These are phyloP conservation scores for Hyaloraphidium curvatum DNA, from an alignment of 192 early-diverging fungal genomes.

Conservation along the genomic window DNA sequence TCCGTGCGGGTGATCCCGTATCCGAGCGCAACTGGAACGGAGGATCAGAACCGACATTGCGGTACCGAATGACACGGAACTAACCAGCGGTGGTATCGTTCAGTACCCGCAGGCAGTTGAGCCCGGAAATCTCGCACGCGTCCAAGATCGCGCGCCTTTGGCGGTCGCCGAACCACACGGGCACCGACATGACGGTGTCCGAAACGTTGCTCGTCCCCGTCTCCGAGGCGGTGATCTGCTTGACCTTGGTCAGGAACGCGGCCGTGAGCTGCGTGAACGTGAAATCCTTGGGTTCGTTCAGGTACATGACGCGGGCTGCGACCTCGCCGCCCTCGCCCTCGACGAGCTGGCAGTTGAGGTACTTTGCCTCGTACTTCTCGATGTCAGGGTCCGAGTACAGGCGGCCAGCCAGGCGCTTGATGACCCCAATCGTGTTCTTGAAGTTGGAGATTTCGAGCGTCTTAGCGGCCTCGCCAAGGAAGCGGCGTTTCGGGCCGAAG, in stretches of 20 bases:
- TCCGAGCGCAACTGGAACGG: conserved; percentile 50
- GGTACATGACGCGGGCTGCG: conserved; percentile 68
- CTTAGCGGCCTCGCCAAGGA: conserved; percentile 86
- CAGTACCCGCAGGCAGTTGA: conserved; percentile 79
- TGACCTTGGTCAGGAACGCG: conserved; percentile 89
- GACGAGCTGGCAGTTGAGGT: conserved; percentile 63
- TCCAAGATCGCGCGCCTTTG: conserved; percentile 77
- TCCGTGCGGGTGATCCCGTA: conserved; percentile 98
- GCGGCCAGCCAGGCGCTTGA: conserved; percentile 86
- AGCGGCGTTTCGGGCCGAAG: conserved; percentile 87
- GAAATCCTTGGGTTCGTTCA: conserved; percentile 53
- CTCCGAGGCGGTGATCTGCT: conserved; percentile 68
- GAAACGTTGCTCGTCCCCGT: conserved; percentile 65
- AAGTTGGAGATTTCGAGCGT: conserved; percentile 87
- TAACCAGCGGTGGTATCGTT: conserved; percentile 73
- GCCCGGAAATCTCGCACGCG: conserved; percentile 67
- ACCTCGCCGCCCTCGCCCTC: conserved; percentile 55
- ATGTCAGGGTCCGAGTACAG: conserved; percentile 69
- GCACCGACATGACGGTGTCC: conserved; percentile 85
- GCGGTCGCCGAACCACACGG: conserved; percentile 84
- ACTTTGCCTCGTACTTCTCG: conserved; percentile 57
- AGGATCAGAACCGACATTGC: conserved; percentile 4
- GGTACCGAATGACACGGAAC: too few relatives aligned
- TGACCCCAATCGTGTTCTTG: conserved; percentile 74
- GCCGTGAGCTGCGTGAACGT: conserved; percentile 74